Conservation (phyloP, 495 filamentous ascomycete genomes). For the Elasticomyces elasticus region DNA sequence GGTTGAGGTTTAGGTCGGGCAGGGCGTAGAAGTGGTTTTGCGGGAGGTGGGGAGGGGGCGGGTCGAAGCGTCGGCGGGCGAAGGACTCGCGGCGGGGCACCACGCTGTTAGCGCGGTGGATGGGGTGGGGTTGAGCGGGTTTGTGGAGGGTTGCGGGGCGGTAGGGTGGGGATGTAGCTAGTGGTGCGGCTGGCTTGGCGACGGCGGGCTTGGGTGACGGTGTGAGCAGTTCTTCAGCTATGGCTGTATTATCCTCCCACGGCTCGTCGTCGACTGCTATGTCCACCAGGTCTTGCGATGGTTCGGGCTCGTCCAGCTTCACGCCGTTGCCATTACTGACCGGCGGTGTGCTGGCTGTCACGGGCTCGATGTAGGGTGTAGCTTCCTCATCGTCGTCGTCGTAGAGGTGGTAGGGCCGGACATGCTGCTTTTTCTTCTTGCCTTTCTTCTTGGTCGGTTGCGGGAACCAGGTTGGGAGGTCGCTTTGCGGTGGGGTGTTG, state of each 20-base stretch:
- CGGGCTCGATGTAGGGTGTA: constrained; percentile 6
- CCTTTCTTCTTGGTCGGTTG: constrained; percentile 3
- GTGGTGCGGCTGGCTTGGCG: neutral
- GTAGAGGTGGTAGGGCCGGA: neutral
- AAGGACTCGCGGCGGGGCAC: neutral
- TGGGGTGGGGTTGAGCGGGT: neutral
- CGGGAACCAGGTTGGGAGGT: neutral
- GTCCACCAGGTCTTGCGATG: neutral
- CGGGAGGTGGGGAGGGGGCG: constrained; percentile 71
- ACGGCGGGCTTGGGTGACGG: neutral
- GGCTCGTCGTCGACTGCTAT: neutral
- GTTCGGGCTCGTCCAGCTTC: neutral
- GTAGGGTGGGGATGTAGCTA: neutral
- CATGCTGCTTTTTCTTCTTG: constrained; percentile 11
- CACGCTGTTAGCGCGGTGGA: constrained; percentile 1
- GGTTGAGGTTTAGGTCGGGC: constrained; percentile 47
- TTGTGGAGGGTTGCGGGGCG: constrained; percentile 3
- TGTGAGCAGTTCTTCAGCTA: neutral
- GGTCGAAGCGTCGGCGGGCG: constrained; percentile 26
- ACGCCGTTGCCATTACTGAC: constrained; percentile 6
- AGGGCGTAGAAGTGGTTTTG: constrained; percentile 60
- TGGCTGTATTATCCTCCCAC: neutral
- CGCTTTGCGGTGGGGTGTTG: neutral
- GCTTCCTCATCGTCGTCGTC: constrained; percentile 2
- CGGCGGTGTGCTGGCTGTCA: constrained; percentile 14